phyloP scores from a whole-genome alignment of 257 asterid species.

The Vinca minor region DNA sequence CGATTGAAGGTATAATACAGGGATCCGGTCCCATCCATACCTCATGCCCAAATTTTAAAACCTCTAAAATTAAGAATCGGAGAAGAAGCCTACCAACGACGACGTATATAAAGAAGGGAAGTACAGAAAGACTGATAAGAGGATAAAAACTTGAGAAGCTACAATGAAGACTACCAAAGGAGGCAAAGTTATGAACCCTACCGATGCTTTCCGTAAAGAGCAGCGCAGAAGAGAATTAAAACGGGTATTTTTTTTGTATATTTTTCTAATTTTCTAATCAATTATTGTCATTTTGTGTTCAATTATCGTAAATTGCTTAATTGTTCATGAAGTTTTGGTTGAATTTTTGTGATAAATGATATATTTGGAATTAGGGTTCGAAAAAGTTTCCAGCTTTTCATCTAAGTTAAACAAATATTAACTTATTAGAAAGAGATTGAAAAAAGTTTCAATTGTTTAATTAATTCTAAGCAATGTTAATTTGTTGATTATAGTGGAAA shows the following conservation, averaged over 20 bases:
- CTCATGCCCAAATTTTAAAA: not conserved
- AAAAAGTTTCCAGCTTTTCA: not conserved
- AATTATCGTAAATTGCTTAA: not conserved
- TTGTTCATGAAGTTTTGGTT: not conserved
- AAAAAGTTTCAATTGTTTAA: not conserved
- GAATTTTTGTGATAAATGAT: not conserved
- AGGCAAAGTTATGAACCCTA: slow-evolving; percentile 99
- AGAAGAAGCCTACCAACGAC: not conserved
- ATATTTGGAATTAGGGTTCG: not conserved
- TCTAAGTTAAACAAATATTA: not conserved
- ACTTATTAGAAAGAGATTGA: not conserved
- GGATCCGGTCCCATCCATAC: too few species aligned
- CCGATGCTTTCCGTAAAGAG: slow-evolving; percentile 94
- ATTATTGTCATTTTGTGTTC: not conserved
- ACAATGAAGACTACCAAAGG: slow-evolving; percentile 92
- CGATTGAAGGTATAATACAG: too few species aligned
- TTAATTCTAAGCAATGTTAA: not conserved
- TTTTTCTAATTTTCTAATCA: not conserved
- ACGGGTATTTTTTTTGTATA: slow-evolving; percentile 40
- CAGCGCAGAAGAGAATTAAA: slow-evolving; percentile 81
- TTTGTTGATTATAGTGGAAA: not conserved
- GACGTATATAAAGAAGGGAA: not conserved
- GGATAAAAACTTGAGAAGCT: not conserved
- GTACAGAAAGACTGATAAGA: not conserved
- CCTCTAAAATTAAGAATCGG: not conserved